phyloP scores from a whole-genome alignment of 768 basidiomycete species.

The Leucosporidium yakuticum region DNA sequence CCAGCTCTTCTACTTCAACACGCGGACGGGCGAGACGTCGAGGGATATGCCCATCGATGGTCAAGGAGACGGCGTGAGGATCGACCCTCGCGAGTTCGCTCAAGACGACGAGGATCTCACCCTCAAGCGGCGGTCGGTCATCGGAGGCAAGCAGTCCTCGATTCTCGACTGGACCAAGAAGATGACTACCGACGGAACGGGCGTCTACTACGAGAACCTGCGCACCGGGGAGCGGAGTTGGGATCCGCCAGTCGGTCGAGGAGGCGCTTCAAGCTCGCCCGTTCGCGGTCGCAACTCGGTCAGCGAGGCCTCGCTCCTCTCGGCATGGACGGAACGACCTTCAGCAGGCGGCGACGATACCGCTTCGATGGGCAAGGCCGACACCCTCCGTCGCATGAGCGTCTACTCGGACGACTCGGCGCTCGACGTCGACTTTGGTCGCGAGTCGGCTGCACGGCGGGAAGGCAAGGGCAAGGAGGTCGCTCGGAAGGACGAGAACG shows the following conservation, averaged over 20 bases:
- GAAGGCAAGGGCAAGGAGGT: background rate
- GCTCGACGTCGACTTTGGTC: conserved; percentile 45
- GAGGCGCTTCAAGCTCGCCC: background rate
- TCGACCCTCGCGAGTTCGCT: conserved; percentile 12
- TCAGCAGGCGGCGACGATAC: background rate
- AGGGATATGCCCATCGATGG: conserved; percentile 51
- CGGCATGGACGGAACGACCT: conserved; percentile 14
- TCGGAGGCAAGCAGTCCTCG: background rate
- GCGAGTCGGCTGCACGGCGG: background rate
- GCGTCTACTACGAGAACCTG: conserved; percentile 17
- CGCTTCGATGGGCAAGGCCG: background rate
- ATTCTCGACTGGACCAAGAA: conserved; percentile 18
- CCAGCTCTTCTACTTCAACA: conserved; percentile 93
- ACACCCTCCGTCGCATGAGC: conserved; percentile 50
- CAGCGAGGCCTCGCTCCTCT: conserved; percentile 21
- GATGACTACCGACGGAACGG: conserved; percentile 9
- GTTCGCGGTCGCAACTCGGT: conserved; percentile 2
- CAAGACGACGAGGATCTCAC: background rate
- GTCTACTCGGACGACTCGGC: conserved; percentile 77
- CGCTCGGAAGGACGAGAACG: background rate
- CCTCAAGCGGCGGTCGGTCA: background rate
- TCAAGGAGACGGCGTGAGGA: conserved; percentile 18
- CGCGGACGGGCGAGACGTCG: conserved; percentile 54
- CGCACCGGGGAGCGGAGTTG: conserved; percentile 27
- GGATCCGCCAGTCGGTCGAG: conserved; percentile 4